Conservation (phyloP, 2,329 filamentous ascomycete genomes). For the Alternaria solani region DNA sequence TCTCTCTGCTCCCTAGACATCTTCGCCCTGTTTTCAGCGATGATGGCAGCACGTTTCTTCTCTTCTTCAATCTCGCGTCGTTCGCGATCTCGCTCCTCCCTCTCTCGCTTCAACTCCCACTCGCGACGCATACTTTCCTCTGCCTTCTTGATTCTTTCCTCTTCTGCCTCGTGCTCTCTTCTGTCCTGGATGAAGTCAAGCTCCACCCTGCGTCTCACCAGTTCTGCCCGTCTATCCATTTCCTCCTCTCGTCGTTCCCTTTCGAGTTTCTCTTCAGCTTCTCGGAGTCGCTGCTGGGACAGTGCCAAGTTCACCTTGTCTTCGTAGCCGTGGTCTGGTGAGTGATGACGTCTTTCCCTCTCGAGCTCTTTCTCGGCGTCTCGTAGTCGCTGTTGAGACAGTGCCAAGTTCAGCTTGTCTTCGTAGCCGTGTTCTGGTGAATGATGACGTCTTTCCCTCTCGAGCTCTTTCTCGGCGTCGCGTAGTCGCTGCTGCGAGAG, state of each 20-base stretch:
- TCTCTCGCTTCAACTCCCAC: slow-evolving; percentile 41
- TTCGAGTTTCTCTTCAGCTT: slow-evolving; percentile 46
- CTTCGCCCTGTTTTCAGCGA: slow-evolving; percentile 46
- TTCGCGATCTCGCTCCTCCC: slow-evolving; percentile 46
- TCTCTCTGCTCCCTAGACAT: slow-evolving; percentile 29
- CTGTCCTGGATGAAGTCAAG: slow-evolving; percentile 49
- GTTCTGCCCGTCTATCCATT: slow-evolving; percentile 50
- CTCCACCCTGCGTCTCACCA: slow-evolving; percentile 44
- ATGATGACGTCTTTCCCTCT: slow-evolving; percentile 13
- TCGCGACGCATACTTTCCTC: slow-evolving; percentile 45
- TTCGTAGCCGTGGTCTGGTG: slow-evolving; percentile 18
- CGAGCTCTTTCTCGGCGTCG: slow-evolving; percentile 43
- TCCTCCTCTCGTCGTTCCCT: slow-evolving; percentile 47
- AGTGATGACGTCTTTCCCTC: slow-evolving; percentile 34
- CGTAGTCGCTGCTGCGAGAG: slow-evolving; percentile 45
- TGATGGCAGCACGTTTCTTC: slow-evolving; percentile 51
- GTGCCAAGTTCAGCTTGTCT: slow-evolving; percentile 45
- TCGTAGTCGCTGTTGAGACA: slow-evolving; percentile 46
- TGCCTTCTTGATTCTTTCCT: slow-evolving; percentile 34
- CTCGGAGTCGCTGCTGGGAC: slow-evolving; percentile 46
- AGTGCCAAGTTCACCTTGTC: slow-evolving; percentile 47
- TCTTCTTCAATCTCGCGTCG: slow-evolving; percentile 51
- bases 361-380: slow-evolving; percentile 46
- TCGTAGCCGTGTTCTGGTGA: slow-evolving; percentile 33
- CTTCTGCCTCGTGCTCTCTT: slow-evolving; percentile 42